Conservation (phyloP, 495 filamentous ascomycete species). For the Lentithecium fluviatile region DNA sequence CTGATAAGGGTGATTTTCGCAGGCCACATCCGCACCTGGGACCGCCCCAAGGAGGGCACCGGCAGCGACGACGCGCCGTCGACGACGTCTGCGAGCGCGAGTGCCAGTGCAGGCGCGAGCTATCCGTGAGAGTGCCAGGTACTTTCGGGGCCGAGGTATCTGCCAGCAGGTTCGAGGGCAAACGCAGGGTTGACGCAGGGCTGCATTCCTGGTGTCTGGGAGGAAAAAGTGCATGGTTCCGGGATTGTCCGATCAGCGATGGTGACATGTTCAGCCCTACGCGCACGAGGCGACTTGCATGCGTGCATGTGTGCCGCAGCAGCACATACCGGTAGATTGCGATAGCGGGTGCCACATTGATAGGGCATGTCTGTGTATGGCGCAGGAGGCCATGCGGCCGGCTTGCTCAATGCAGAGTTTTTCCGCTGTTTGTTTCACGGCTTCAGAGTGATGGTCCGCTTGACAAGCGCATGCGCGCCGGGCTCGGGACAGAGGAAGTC, state of each 20-base stretch:
- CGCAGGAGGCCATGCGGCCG: too few species aligned
- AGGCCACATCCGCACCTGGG: slow-evolving; percentile 90
- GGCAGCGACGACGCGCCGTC: slow-evolving; percentile 44
- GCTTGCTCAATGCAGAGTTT: too few species aligned
- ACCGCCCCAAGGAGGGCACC: slow-evolving; percentile 66
- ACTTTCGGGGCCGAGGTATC: too few species aligned
- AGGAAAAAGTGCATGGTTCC: neutral
- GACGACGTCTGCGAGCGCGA: slow-evolving; percentile 31
- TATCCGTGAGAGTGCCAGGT: neutral
- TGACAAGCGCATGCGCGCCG: too few species aligned
- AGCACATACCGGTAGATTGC: neutral
- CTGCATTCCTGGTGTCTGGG: neutral
- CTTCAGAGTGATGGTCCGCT: too few species aligned
- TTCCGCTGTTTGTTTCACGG: too few species aligned
- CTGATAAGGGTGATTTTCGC: slow-evolving; percentile 25
- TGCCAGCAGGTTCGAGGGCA: too few species aligned
- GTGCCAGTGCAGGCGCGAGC: slow-evolving; percentile 8
- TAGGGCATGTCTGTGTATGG: too few species aligned
- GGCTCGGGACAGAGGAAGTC: too few species aligned
- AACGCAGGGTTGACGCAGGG: too few species aligned
- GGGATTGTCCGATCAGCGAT: neutral
- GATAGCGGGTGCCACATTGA: too few species aligned
- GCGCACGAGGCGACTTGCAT: neutral
- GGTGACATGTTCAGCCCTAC: neutral
- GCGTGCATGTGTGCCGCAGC: neutral